Evolutionary conservation across 768 basidiomycete genomes (phyloP).

Genomic region (Termitomyces sp.): DNA sequence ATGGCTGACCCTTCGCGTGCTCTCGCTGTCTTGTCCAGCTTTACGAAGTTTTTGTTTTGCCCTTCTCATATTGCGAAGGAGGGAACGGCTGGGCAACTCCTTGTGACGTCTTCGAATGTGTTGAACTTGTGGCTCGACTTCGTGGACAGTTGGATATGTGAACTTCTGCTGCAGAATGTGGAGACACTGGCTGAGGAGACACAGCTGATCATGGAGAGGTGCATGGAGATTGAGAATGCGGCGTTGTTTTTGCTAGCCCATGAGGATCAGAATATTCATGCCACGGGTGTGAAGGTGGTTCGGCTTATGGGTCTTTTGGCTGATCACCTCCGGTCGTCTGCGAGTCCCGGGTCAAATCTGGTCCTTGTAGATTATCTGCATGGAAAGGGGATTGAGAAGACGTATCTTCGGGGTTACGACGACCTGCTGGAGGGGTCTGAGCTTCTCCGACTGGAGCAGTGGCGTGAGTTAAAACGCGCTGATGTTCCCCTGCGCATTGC

Average conservation of each 20-base stretch:
- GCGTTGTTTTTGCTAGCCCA: slow-evolving; percentile 71
- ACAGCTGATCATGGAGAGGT: slow-evolving; percentile 35
- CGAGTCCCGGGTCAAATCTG: slow-evolving; percentile 21
- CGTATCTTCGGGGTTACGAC: slow-evolving; percentile 55
- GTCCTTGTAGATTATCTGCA: slow-evolving; percentile 50
- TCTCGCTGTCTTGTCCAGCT: slow-evolving; percentile 52
- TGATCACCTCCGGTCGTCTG: slow-evolving; percentile 32
- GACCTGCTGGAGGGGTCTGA: slow-evolving; percentile 62
- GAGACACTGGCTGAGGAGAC: slow-evolving; percentile 38
- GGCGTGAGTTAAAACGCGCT: slow-evolving; percentile 49
- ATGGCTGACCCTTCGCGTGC: slow-evolving; percentile 56
- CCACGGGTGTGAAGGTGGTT: slow-evolving; percentile 58
- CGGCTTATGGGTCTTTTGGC: slow-evolving; percentile 49
- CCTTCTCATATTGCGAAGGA: slow-evolving; percentile 58
- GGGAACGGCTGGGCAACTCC: slow-evolving; percentile 53
- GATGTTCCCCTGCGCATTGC: slow-evolving; percentile 64
- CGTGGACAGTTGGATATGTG: slow-evolving; percentile 62
- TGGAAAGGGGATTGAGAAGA: slow-evolving; percentile 36
- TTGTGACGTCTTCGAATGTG: slow-evolving; percentile 62
- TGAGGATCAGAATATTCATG: slow-evolving; percentile 42
- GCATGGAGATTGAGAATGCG: slow-evolving; percentile 64
- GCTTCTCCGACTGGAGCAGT: slow-evolving; percentile 56
- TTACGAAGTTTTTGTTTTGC: slow-evolving; percentile 70
- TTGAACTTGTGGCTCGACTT: slow-evolving; percentile 70
- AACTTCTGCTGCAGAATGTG: slow-evolving; percentile 34